These are phyloP conservation scores for Fusarium piperis DNA, from an alignment of 2,329 filamentous ascomycete genomes.

Conservation along the genomic window DNA sequence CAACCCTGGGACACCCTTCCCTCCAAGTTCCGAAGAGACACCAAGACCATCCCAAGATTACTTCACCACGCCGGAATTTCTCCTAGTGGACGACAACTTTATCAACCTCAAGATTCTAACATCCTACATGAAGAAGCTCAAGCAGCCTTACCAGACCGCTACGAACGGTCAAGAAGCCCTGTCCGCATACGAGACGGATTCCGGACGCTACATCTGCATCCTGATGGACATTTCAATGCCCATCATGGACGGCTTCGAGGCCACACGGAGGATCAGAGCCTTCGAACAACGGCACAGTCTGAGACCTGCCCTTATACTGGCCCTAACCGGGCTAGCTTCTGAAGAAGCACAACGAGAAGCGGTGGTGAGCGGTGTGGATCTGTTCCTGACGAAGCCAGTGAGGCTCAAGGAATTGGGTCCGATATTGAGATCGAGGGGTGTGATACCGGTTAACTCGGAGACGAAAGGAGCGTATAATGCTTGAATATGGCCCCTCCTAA, in stretches of 20 bases:
- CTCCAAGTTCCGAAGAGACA: slow-evolving; percentile 13
- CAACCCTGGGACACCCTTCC: slow-evolving; percentile 10
- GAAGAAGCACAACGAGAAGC: slow-evolving; percentile 62
- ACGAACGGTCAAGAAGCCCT: slow-evolving; percentile 49
- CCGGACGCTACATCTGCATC: slow-evolving; percentile 42
- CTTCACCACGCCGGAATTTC: slow-evolving; percentile 28
- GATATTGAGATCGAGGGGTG: slow-evolving; percentile 26
- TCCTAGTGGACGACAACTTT: slow-evolving; percentile 54
- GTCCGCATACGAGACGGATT: slow-evolving; percentile 39
- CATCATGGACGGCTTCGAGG: slow-evolving; percentile 62
- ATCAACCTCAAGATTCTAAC: slow-evolving; percentile 52
- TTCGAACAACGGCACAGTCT: slow-evolving; percentile 57
- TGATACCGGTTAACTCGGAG: no score
- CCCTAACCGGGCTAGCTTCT: slow-evolving; percentile 63
- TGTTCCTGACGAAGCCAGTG: slow-evolving; percentile 66
- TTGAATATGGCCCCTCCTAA: no score
- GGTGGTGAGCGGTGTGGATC: slow-evolving; percentile 61
- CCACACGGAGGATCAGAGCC: slow-evolving; percentile 59
- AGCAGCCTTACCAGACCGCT: slow-evolving; percentile 43
- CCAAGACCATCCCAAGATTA: slow-evolving; percentile 5
- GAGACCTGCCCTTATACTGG: slow-evolving; percentile 58
- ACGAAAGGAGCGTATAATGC: no score
- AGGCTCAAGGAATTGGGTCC: slow-evolving; percentile 51
- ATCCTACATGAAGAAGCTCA: slow-evolving; percentile 49
- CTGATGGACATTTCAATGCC: slow-evolving; percentile 67